Evolutionary conservation across 2,329 filamentous ascomycete genomes (phyloP), one percentile per base, ranked within the genome.

Genomic region (Alternaria incomplexa): DNA sequence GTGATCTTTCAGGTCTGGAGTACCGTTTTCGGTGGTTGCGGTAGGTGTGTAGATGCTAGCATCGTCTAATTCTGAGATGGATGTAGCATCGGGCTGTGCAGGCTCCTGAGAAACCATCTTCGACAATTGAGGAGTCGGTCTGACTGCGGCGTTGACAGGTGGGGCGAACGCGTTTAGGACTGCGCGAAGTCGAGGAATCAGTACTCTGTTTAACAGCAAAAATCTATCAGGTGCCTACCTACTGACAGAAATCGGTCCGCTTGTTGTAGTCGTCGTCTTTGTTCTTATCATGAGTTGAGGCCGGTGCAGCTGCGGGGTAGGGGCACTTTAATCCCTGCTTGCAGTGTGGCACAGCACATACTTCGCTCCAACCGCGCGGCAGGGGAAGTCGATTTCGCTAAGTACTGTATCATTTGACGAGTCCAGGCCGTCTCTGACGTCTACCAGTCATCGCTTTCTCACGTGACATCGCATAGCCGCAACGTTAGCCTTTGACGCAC

Each of bases 11-110:
- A 45, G 23, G 12, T 32, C 53, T 28, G 13, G 2, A 51, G 25
- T 30, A 22, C 13, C 25, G 7, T 50, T n/a, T 51, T 56, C 44
- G 17, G 63, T 22, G 13, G 57, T 50, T 3, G 6, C n/a, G 17
- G 57, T 36, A 23, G 57, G 56, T 50, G 58, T 61, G 6, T 51
- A 51, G 17, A 56, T 56, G 45, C 51, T 56, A n/a, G 17, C 12
- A 23, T 36, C 44, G n/a, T 61, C 62, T 20, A 47, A 32, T 15
- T 54, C 58, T 53, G 62, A 53, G 15, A 58, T 23, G 22, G 53
- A 53, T 48, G 30, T 20, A 28, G 45, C 28, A 30, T 36, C 32
- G 23, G 48, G 9, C 9, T 61, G 58, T 9, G 8, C 8, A 32
- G 25, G 26, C 13, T 47, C 43, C 44, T 22, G 20, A 9, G 32